phyloP scores from a whole-genome alignment of 208 protist species.

The Leishmania tropica region DNA sequence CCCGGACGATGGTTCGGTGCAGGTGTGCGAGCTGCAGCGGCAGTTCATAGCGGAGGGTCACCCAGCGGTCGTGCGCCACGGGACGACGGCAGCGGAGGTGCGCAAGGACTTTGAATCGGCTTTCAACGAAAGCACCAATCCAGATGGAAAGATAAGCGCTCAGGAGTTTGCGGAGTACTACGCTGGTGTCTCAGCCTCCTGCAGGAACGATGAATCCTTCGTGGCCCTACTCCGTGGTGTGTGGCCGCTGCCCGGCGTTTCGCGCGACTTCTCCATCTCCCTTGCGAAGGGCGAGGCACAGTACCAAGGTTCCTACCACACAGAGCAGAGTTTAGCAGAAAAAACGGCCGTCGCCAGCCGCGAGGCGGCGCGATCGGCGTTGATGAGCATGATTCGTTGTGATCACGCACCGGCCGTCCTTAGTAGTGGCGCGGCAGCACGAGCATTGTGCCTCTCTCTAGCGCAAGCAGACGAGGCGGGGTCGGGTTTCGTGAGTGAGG shows the following conservation, averaged over 20 bases:
- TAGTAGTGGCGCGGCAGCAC: slow-evolving; percentile 29
- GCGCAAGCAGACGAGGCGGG: slow-evolving; percentile 31
- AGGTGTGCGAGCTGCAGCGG: slow-evolving; percentile 45
- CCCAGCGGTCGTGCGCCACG: slow-evolving; percentile 58
- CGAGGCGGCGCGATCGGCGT: slow-evolving; percentile 38
- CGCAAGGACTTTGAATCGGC: slow-evolving; percentile 53
- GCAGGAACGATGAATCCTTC: slow-evolving; percentile 65
- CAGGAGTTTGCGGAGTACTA: slow-evolving; percentile 91
- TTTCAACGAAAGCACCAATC: slow-evolving; percentile 87
- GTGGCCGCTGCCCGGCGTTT: slow-evolving; percentile 52
- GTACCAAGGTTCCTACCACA: slow-evolving; percentile 38
- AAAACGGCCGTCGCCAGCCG: slow-evolving; percentile 47
- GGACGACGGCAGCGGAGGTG: slow-evolving; percentile 42
- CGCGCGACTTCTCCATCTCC: slow-evolving; percentile 26
- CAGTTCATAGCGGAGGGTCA: slow-evolving; percentile 55
- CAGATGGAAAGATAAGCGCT: slow-evolving; percentile 65
- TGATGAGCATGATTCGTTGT: slow-evolving; percentile 40
- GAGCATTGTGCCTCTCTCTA: slow-evolving; percentile 46
- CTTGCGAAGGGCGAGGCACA: slow-evolving; percentile 17
- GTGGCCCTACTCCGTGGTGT: slow-evolving; percentile 57
- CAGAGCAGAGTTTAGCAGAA: slow-evolving; percentile 43
- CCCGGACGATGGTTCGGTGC: slow-evolving; percentile 30
- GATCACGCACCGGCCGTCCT: slow-evolving; percentile 54
- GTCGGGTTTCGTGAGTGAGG: slow-evolving; percentile 49
- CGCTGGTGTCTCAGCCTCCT: slow-evolving; percentile 55